Evolutionary conservation across 441 rosid species (phyloP).

Genomic region (Dalechampia spathulata): DNA sequence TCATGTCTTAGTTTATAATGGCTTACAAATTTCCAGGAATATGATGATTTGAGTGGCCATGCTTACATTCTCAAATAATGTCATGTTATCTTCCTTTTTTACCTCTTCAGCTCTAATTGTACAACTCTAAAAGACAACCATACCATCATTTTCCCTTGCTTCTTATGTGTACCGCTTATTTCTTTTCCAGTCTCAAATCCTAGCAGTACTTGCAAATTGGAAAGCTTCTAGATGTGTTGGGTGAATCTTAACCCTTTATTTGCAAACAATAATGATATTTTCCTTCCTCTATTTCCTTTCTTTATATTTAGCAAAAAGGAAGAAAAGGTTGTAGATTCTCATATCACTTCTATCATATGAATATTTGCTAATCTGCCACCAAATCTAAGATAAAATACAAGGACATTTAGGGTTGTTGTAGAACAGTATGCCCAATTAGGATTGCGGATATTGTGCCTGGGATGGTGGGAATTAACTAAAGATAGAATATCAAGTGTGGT

Average conservation of each 20-base stretch:
- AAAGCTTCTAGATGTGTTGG: too few species aligned
- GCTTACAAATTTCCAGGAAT: not conserved
- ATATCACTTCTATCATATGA: slow-evolving; percentile 1
- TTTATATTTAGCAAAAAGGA: not conserved
- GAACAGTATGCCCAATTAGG: slow-evolving; percentile 95
- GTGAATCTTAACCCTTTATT: too few species aligned
- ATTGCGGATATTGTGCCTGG: slow-evolving; percentile 90
- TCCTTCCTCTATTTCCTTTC: too few species aligned
- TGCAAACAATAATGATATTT: too few species aligned
- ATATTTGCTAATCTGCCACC: slow-evolving; percentile 14
- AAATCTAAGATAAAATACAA: slow-evolving; percentile 77
- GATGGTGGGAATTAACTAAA: slow-evolving; percentile 86
- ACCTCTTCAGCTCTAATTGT: not conserved
- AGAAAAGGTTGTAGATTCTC: not conserved
- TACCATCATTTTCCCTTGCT: too few species aligned
- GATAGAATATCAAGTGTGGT: slow-evolving; percentile 91
- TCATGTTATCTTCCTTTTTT: not conserved
- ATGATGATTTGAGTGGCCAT: not conserved
- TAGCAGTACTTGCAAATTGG: too few species aligned
- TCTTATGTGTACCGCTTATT: too few species aligned
- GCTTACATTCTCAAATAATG: not conserved
- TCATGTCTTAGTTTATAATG: not conserved
- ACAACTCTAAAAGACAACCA: not conserved
- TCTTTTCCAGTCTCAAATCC: too few species aligned
- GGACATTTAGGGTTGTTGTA: slow-evolving; percentile 74